These are phyloP conservation scores for Yamadazyma triangularis DNA, from an alignment of 1,139 yeast genomes.

Conservation along the genomic window DNA sequence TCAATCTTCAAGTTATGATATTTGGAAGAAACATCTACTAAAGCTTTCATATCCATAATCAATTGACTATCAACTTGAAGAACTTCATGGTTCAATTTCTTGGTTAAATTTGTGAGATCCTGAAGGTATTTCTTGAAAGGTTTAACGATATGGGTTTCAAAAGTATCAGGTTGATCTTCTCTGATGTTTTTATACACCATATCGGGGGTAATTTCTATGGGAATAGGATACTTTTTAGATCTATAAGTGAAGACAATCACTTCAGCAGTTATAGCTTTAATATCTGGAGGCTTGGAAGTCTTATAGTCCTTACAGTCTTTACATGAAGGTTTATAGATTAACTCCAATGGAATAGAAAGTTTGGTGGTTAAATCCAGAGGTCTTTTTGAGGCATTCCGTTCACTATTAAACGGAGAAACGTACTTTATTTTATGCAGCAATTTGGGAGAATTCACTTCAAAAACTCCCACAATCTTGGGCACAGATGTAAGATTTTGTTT, in stretches of 20 bases:
- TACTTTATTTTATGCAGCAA: conserved; percentile 25
- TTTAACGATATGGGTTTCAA: conserved; percentile 31
- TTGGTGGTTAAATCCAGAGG: conserved; percentile 17
- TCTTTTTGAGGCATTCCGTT: conserved; percentile 5
- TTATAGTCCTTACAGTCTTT: conserved; percentile 7
- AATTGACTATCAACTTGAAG: conserved; percentile 34
- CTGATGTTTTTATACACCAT: conserved; percentile 27
- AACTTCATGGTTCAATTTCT: conserved; percentile 28
- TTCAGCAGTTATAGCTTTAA: conserved; percentile 30
- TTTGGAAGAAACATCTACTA: conserved; percentile 33
- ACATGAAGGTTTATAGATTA: conserved; percentile 19
- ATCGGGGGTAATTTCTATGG: conserved; percentile 40
- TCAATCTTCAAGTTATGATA: conserved; percentile 23
- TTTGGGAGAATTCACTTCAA: conserved; percentile 34
- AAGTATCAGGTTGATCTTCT: conserved; percentile 22
- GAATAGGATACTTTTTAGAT: conserved; percentile 35
- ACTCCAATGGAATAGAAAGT: conserved; percentile 31
- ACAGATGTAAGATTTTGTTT: conserved; percentile 32
- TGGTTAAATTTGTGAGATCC: conserved; percentile 25
- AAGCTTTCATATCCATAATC: conserved; percentile 33
- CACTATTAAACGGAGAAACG: conserved; percentile 27
- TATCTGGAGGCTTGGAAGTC: conserved; percentile 19
- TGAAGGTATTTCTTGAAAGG: conserved; percentile 28
- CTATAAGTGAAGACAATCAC: conserved; percentile 34
- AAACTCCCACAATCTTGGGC: conserved; percentile 30